Conservation (phyloP, 306 rosid genomes). For the Astragalus glycyphyllos region DNA sequence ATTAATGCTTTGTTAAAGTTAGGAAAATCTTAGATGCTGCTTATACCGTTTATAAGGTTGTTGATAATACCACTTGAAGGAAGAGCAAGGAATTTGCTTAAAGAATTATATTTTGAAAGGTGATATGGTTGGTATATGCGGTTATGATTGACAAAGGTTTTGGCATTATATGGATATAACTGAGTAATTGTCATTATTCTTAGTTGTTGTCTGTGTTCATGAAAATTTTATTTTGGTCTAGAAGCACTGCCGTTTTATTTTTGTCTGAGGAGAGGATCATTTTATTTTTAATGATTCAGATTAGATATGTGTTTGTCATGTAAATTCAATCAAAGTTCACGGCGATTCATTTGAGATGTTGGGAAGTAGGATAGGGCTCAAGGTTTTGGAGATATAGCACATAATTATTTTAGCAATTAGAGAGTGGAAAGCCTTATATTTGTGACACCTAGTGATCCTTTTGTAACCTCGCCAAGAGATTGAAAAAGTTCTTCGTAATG, state of each 20-base stretch:
- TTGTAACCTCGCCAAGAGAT: background rate
- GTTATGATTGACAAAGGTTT: background rate
- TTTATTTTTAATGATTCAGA: no score
- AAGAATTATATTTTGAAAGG: background rate
- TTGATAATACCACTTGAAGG: background rate
- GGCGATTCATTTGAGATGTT: no score
- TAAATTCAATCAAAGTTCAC: no score
- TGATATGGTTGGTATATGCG: background rate
- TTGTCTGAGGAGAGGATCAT: no score
- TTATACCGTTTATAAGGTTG: conserved; percentile 25
- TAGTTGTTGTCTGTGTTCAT: background rate
- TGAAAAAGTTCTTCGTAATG: background rate
- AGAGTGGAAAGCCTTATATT: background rate
- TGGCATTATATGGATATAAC: conserved; percentile 6
- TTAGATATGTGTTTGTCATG: no score
- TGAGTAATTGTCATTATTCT: background rate
- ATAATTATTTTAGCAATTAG: no score
- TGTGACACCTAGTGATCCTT: background rate
- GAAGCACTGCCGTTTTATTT: no score
- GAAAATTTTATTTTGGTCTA: no score
- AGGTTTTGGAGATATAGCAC: no score
- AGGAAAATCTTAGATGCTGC: conserved; percentile 27
- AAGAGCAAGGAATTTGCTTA: background rate
- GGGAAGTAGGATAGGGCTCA: no score
- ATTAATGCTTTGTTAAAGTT: conserved; percentile 8